Base-by-base conservation (phyloP, 192 early-diverging fungal genomes). In the Backusella circina region DNA sequence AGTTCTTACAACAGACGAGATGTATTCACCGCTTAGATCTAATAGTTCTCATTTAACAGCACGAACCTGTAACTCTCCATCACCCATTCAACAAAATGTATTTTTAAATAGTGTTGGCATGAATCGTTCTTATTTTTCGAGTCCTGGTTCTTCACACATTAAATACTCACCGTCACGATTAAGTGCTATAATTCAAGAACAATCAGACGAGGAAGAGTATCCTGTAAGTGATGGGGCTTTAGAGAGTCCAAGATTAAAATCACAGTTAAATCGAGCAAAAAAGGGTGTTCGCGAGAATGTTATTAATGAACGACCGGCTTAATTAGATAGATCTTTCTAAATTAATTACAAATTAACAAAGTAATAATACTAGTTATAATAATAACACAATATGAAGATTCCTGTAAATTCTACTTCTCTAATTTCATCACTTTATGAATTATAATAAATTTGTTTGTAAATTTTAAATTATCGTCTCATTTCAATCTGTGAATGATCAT, bases 141-240 rank as follows among this genome's bases (percentile, higher is more conserved):
- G 61, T 5, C 35, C 61, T 35, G 35, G 30, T 5, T 7, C 21
- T 5, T 28, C 31, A 37, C 30, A 36, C 31, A 39, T 75, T 38
- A 50, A 26, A 5, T 39, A 54, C 21, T 67, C 79, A n/a, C n/a
- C 51, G 44, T 72, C 79, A 35, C 74, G 79, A 21, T 61, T 80
- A 41, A 66, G 79, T 21, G 71, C 75, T 32, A 38, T 74, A 21
- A 80, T 80, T 26, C 73, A 80, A 26, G 79, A 80, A 37, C 36
- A n/a, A 28, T 75, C 74, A 16, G 79, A 80, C 26, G 79, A 80
- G 28, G 79, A 80, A n/a, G 79, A 80, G 15, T 75, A 75, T 28
- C 32, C 50, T 5, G 36, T 71, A n/a, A 64, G 50, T 50, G 50
- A 54, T 38, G 54, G 65, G 3, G 5, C 76, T 18, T 16, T 35